These are phyloP conservation scores for Lepiota brunneoincarnata DNA, from an alignment of 768 basidiomycete species.

Conservation along the genomic window DNA sequence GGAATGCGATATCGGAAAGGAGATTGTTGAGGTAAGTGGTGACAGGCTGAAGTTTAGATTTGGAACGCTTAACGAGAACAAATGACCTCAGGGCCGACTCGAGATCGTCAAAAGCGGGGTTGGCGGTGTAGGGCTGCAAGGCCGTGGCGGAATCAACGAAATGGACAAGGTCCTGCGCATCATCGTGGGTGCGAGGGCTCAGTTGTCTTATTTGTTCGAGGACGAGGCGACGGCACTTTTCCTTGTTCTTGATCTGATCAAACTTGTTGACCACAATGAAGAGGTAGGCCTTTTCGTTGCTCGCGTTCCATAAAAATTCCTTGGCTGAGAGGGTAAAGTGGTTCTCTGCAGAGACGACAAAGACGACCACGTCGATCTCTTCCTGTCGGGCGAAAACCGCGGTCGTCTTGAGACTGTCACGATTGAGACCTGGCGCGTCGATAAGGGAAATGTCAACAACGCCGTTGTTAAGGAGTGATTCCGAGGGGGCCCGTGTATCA, in stretches of 20 bases:
- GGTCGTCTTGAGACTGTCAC: conserved; percentile 93
- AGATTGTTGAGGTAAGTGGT: conserved; percentile 89
- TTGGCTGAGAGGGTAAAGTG: conserved; percentile 96
- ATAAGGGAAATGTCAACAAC: conserved; percentile 98
- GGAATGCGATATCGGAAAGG: conserved; percentile 85
- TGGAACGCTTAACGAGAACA: conserved; percentile 92
- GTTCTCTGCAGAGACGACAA: conserved; percentile 97
- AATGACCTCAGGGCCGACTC: conserved; percentile 91
- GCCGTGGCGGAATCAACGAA: conserved; percentile 92
- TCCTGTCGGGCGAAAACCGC: conserved; percentile 94
- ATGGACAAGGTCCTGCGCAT: conserved; percentile 92
- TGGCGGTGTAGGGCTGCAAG: conserved; percentile 61
- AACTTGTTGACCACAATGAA: conserved; percentile 99
- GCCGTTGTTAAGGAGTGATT: conserved; percentile 91
- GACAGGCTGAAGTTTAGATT: conserved; percentile 93
- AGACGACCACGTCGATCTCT: conserved; percentile 98
- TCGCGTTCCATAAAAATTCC: conserved; percentile 90
- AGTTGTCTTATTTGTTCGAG: conserved; percentile 93
- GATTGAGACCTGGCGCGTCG: conserved; percentile 96
- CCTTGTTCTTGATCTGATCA: conserved; percentile 94
- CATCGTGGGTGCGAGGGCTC: conserved; percentile 89
- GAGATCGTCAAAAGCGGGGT: conserved; percentile 79
- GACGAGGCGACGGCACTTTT: conserved; percentile 82
- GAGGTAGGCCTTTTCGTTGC: conserved; percentile 95
- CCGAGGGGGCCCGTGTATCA: conserved; percentile 72